These are phyloP conservation scores for Aureobasidium sp. DNA, from an alignment of 2,329 filamentous ascomycete genomes.

Conservation along the genomic window DNA sequence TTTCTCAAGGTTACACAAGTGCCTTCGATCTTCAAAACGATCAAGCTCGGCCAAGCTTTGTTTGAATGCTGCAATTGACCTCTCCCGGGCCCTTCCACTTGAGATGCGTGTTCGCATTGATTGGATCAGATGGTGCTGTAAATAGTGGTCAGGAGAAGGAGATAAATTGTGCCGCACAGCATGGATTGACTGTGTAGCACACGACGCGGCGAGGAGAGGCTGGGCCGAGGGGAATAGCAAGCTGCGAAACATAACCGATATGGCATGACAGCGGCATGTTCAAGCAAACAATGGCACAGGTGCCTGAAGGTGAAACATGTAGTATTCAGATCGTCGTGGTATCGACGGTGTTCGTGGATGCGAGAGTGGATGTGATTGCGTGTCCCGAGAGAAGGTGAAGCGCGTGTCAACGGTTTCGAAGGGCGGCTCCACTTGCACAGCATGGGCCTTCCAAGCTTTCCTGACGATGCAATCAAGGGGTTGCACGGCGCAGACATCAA, in stretches of 20 bases:
- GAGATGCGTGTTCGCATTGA: neutral
- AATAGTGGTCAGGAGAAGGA: neutral
- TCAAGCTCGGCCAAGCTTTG: slow-evolving; percentile 7
- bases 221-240: neutral
- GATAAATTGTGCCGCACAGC: slow-evolving; percentile 1
- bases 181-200: neutral
- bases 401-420: slow-evolving; percentile 9
- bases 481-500: neutral
- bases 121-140: neutral
- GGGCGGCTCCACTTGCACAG: slow-evolving; percentile 5
- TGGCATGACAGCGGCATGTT: neutral
- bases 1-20: neutral
- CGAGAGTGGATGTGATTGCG: slow-evolving; percentile 10
- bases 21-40: neutral
- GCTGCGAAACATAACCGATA: neutral
- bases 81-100: neutral
- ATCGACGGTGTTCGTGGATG: neutral
- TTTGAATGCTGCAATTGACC: neutral
- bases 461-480: slow-evolving; percentile 7
- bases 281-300: neutral
- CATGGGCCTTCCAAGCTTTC: neutral
- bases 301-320: neutral
- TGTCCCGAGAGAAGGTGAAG: neutral
- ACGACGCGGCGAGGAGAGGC: neutral
- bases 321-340: slow-evolving; percentile 10